Evolutionary conservation across 192 early-diverging fungal species (phyloP), one percentile per base, ranked within the genome.

Genomic region (Rhizoclosmatium globosum): DNA sequence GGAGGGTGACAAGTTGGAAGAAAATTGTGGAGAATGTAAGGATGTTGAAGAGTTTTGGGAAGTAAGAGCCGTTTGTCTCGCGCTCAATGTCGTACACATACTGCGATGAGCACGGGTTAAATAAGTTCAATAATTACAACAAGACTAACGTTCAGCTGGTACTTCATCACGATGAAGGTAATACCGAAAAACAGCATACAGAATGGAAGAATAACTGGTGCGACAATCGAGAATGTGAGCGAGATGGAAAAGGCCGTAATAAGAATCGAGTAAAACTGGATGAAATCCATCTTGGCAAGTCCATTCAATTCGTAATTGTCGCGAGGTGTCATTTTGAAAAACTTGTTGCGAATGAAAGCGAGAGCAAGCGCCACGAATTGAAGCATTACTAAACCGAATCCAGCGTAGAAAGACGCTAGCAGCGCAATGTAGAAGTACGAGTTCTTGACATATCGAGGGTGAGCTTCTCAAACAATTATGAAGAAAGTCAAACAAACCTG

Each of bases 1-100:
- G 79, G 65, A 84, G 69, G 3, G 84, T 87, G 57, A 80, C 60
- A 43, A 84, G 39, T 68, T 87, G 86, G 47, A 80, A 85, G 7
- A 78, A 47, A 31, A 17, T 47, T 4, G 87, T 56, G 15, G 61
- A 79, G 4, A 81, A 41, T 44, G 79, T 81, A 2, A 85, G 50
- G 15, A 86, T 17, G 39, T 72, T 78, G 69, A 87, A 88, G n/a
- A 88, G 72, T 23, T 82, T 81, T 44, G 80, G 70, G 44, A 66
- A 82, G 81, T 81, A 88, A 2, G 74, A 42, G 1, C 87, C 87
- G 41, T 79, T 61, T n/a, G 79, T 81, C 67, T 88, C 87, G 2
- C 61, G 42, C 42, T 79, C 68, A 21, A 82, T 81, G 53, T 86
- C 85, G 61, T 84, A 84, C 3, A 88, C 85, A 56, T 87, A 88